Evolutionary conservation across 2,329 filamentous ascomycete genomes (phyloP), one percentile per base, ranked within the genome.

Genomic region (Fusarium solani-melongenae): DNA sequence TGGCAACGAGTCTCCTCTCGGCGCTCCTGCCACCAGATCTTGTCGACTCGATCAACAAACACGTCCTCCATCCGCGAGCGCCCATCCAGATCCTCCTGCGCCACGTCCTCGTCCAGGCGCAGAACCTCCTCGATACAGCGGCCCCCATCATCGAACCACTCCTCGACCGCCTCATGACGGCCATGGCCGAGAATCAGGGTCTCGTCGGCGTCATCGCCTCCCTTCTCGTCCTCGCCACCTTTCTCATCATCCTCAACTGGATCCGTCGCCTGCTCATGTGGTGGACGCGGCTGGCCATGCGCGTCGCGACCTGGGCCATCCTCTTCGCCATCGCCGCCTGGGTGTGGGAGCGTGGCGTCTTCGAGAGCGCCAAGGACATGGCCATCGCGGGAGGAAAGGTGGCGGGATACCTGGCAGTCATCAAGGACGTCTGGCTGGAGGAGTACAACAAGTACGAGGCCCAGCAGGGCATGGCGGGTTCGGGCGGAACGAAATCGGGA

Each of bases 241-340:
- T 91, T 64, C 82, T 96, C 60, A 86, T 94, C 79, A 80, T 95
- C 65, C 85, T 96, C 72, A 88, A 92, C 80, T 92, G 93, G 84
- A 84, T 94, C 20, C 90, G 91, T 70, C 89, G 94, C 69, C 84
- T 94, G 22, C 86, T 97, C 66, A 84, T 94, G 79, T 97, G 92
- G 85, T 94, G 94, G 90, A 89, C 94, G 61, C 85, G 88, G n/a
- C 79, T 97, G 64, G 86, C 87, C 12, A 81, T 94, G 71, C 84
- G 88, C 27, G 74, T 94, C 46, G 81, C 89, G 2, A 90, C 94
- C 72, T 96, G 91, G 90, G 88, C 87, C 2, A 80, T 84, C 2
- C 74, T 95, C 3, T 83, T 87, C 6, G 85, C 86, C 0, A 46
- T 91, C 0, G 86, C 86, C 0, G 84, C 91, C 20, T 86, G 88